phyloP scores from a whole-genome alignment of 192 early-diverging fungal species.

The Backusella morwellensis region DNA sequence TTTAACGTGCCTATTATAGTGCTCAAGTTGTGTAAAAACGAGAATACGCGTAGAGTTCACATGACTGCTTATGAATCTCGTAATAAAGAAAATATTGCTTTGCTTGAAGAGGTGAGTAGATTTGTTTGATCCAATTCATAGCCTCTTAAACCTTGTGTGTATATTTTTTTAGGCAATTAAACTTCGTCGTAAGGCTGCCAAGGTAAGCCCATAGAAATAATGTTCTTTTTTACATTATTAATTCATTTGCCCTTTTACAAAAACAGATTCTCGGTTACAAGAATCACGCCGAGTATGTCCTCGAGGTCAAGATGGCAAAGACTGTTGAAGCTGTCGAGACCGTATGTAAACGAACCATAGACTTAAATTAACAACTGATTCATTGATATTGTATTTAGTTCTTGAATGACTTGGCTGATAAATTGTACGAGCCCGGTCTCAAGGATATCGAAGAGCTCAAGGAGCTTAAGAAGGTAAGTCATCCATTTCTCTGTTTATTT shows the following conservation, averaged over 20 bases:
- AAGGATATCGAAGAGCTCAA: conserved; percentile 59
- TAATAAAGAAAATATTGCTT: conserved; percentile 57
- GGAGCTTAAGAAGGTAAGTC: conserved; percentile 56
- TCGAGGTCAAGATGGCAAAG: conserved; percentile 88
- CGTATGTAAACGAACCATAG: conserved; percentile 4
- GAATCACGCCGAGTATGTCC: conserved; percentile 66
- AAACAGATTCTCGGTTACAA: conserved; percentile 67
- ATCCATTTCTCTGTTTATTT: neutral
- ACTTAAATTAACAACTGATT: neutral
- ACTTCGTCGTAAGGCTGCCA: conserved; percentile 37
- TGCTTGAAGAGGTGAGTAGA: conserved; percentile 54
- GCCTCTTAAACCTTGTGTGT: neutral
- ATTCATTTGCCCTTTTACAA: conserved; percentile 25
- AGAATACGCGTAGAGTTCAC: conserved; percentile 53
- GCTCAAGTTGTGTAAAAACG: conserved; percentile 48
- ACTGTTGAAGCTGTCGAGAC: conserved; percentile 53
- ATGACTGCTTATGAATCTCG: conserved; percentile 49
- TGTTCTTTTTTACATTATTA: conserved; percentile 36
- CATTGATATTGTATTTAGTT: conserved; percentile 43
- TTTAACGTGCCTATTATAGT: conserved; percentile 22
- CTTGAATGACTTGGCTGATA: conserved; percentile 56
- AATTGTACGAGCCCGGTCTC: conserved; percentile 55
- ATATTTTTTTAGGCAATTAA: conserved; percentile 29
- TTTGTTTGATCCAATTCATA: neutral
- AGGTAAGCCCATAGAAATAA: conserved; percentile 18